Conservation (phyloP, 495 filamentous ascomycete genomes). For the Symbiotaphrina buchneri region DNA sequence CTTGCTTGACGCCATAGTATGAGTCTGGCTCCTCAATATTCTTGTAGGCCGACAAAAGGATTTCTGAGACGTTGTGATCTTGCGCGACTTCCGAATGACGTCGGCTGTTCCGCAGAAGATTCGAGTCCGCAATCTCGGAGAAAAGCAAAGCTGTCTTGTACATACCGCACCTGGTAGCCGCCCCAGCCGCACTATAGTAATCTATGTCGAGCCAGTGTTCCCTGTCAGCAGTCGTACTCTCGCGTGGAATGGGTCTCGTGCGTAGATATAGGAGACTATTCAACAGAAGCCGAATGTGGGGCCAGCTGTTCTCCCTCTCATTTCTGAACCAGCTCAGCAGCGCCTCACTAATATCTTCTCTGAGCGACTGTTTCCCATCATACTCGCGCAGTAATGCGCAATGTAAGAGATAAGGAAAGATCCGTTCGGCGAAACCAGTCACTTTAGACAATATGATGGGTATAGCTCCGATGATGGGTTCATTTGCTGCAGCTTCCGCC, state of each 20-base stretch:
- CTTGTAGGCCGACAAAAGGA: slow-evolving; percentile 63
- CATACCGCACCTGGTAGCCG: slow-evolving; percentile 66
- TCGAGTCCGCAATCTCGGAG: slow-evolving; percentile 44
- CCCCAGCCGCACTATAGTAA: slow-evolving; percentile 43
- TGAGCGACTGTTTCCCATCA: slow-evolving; percentile 23
- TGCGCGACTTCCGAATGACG: slow-evolving; percentile 35
- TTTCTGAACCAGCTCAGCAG: slow-evolving; percentile 24
- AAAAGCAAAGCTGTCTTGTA: slow-evolving; percentile 71
- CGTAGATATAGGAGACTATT: slow-evolving; percentile 74
- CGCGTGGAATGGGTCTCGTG: slow-evolving; percentile 50
- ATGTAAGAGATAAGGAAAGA: slow-evolving; percentile 66
- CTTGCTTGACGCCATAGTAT: slow-evolving; percentile 82
- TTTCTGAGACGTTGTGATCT: slow-evolving; percentile 33
- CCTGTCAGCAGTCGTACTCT: slow-evolving; percentile 56
- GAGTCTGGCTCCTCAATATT: slow-evolving; percentile 89
- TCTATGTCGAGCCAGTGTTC: slow-evolving; percentile 72
- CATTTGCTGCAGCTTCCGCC: slow-evolving; percentile 30
- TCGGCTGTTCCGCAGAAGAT: slow-evolving; percentile 29
- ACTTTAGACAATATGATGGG: slow-evolving; percentile 34
- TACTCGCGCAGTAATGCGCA: slow-evolving; percentile 37
- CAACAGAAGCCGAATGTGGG: slow-evolving; percentile 39
- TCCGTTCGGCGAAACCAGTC: slow-evolving; percentile 39
- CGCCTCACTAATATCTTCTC: slow-evolving; percentile 23
- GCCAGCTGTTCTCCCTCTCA: slow-evolving; percentile 13
- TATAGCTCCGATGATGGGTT: slow-evolving; percentile 44